A percentile compares a stretch with the other conserved stretches of the same genome.
Evolutionary conservation across 2,329 filamentous ascomycete species (phyloP).

Genomic region (Ophiostoma sp.): DNA sequence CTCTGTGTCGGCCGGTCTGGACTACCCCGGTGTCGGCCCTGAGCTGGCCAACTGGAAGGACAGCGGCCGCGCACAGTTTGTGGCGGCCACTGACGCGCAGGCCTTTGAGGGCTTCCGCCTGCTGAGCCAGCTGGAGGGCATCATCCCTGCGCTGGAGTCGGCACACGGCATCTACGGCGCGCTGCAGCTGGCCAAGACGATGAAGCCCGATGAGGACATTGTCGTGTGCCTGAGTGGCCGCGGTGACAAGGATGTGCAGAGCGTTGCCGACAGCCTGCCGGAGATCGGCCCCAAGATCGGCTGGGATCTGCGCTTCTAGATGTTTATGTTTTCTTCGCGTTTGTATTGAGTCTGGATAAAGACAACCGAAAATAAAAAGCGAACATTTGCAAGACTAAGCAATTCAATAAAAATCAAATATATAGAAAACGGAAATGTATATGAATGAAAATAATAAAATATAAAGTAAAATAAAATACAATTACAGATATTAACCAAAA

Average conservation of each 20-base stretch:
- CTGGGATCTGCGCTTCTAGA: conserved; percentile 59
- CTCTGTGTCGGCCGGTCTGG: conserved; percentile 90
- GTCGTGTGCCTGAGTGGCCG: conserved; percentile 91
- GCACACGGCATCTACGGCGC: conserved; percentile 89
- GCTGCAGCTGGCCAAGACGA: conserved; percentile 84
- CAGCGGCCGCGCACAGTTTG: conserved; percentile 74
- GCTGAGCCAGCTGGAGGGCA: conserved; percentile 83
- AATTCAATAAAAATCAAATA: no score
- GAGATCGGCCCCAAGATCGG: conserved; percentile 83
- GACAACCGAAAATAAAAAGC: neutral
- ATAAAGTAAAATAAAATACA: no score
- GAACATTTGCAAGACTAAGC: neutral
- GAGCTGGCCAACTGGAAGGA: conserved; percentile 95
- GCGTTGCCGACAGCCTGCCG: conserved; percentile 89
- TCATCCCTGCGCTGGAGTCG: conserved; percentile 92
- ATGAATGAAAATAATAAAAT: no score
- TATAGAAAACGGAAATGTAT: no score
- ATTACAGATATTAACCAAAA: no score
- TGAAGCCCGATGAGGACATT: conserved; percentile 81
- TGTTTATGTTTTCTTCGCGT: neutral
- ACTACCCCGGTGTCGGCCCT: conserved; percentile 94
- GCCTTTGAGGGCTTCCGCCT: conserved; percentile 83
- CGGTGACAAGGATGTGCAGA: conserved; percentile 98
- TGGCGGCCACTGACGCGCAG: conserved; percentile 85
- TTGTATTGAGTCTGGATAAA: neutral